Base-by-base conservation (phyloP, 2,329 filamentous ascomycete genomes). In the Teratosphaeria epicoccoides region DNA sequence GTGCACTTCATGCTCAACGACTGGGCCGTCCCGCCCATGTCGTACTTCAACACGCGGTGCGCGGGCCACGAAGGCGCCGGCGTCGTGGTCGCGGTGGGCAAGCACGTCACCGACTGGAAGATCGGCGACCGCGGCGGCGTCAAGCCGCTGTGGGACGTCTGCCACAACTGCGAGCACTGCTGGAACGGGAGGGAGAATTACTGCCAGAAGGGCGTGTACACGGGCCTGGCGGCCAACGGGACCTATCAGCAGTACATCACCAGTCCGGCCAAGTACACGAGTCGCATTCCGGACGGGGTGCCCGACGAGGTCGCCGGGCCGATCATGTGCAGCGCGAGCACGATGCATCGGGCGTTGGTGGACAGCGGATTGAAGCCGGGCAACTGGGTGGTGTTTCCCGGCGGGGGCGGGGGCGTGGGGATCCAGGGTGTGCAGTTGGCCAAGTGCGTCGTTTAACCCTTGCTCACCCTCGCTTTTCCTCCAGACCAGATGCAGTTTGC, bases 161-260 rank as follows among this genome's bases (percentile, higher is more conserved):
- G 77, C 59, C 70, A 73, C 44, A 68, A 67, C 37, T 80, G 76
- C 61, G 60, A 62, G 43, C 57, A 65, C 24, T 81, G 78, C 66
- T 74, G 73, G 62, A 68, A 66, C 5, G 77, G 74, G 20, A 72
- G 73, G 43, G 78, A 81, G 60, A 76, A 74, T 33, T 79, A 81
- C 60, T 79, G 76, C 57, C 53, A 63, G 24, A 67, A 70, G 23
- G 72, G 65, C 10, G 64, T 74, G n/a, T 63, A 69, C 55, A 78
- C 70, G 4, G 78, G 71, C 28, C 66, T 78, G 49, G 63, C 62
- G 46, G 66, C 55, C 47, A 68, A 67, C 33, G 68, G 78, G 1
- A 76, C 76, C 1, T 83, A 81, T 61, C 76, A 80, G 63, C 76
- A 83, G 62, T 83, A 83, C 61, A 66, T 82, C 37, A 70, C 73